Percentiles rank a stretch among this genome's conserved stretches.
Evolutionary conservation across 2,329 filamentous ascomycete species (phyloP).

Genomic region (Cladorrhinum sp.): DNA sequence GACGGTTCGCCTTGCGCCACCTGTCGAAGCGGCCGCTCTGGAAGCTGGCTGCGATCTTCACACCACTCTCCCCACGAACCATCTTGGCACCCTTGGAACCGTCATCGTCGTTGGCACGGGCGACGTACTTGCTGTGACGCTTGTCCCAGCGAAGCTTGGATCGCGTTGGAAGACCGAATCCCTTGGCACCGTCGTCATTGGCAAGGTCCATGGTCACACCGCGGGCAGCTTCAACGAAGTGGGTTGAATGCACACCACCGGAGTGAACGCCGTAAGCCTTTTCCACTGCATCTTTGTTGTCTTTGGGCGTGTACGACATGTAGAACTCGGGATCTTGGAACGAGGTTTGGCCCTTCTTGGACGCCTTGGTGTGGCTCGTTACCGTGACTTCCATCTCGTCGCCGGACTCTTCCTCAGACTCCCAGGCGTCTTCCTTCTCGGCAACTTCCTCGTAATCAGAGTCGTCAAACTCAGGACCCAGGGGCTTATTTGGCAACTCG

Average conservation of each 20-base stretch:
- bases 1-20: slow-evolving; percentile 84
- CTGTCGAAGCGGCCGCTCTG: slow-evolving; percentile 88
- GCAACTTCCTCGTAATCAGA: slow-evolving; percentile 30
- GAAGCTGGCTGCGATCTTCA: slow-evolving; percentile 94
- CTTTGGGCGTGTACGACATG: slow-evolving; percentile 91
- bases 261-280: slow-evolving; percentile 91
- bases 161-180: slow-evolving; percentile 73
- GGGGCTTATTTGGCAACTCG: slow-evolving; percentile 29
- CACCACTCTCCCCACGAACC: slow-evolving; percentile 84
- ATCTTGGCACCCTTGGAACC: slow-evolving; percentile 70
- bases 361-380: slow-evolving; percentile 51
- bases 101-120: slow-evolving; percentile 89
- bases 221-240: slow-evolving; percentile 86
- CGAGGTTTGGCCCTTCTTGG: slow-evolving; percentile 55
- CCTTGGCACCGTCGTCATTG: slow-evolving; percentile 78
- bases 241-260: slow-evolving; percentile 62
- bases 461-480: slow-evolving; percentile 43
- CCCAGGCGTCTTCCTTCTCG: slow-evolving; percentile 36
- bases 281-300: slow-evolving; percentile 79
- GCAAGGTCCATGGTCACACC: slow-evolving; percentile 87
- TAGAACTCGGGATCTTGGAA: slow-evolving; percentile 88
- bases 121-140: slow-evolving; percentile 92
- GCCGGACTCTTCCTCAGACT: slow-evolving; percentile 49
- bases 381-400: slow-evolving; percentile 68
- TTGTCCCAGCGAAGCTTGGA: slow-evolving; percentile 92